Evolutionary conservation across 495 filamentous ascomycete genomes (phyloP).

Genomic region (Penicillium chermesinum): DNA sequence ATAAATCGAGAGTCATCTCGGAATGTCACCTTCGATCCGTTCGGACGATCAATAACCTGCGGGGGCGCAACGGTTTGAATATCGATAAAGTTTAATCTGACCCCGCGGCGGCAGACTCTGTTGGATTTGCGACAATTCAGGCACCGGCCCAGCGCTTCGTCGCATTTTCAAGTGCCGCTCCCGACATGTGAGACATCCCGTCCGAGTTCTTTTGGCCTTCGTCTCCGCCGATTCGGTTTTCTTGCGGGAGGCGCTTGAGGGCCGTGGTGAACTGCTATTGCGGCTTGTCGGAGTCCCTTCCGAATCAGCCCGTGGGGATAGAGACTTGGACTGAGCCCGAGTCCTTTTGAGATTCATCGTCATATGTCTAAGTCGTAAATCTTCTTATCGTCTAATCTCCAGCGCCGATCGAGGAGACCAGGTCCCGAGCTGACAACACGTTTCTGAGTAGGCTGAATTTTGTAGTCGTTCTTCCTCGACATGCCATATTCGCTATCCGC

Average conservation of each 20-base stretch:
- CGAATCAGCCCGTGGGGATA: slow-evolving; percentile 8
- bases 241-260: slow-evolving; percentile 17
- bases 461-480: slow-evolving; percentile 12
- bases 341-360: slow-evolving; percentile 21
- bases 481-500: slow-evolving; percentile 23
- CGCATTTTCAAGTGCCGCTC: slow-evolving; percentile 75
- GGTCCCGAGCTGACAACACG: slow-evolving; percentile 6
- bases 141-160: slow-evolving; percentile 76
- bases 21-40: slow-evolving; percentile 70
- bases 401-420: slow-evolving; percentile 12
- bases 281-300: slow-evolving; percentile 16
- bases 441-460: slow-evolving; percentile 16
- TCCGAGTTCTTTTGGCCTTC: slow-evolving; percentile 68
- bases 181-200: slow-evolving; percentile 73
- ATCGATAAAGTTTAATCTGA: slow-evolving; percentile 92
- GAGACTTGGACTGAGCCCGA: slow-evolving; percentile 13
- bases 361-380: background rate
- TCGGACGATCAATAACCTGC: slow-evolving; percentile 50
- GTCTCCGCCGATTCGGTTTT: slow-evolving; percentile 22
- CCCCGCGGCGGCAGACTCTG: slow-evolving; percentile 76
- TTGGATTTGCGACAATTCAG: slow-evolving; percentile 86
- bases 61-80: slow-evolving; percentile 69
- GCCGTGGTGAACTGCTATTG: slow-evolving; percentile 18
- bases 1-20: slow-evolving; percentile 87
- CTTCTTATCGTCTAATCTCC: slow-evolving; percentile 18